Conservation (phyloP, 2,329 filamentous ascomycete genomes). For the Fusarium torreyae region DNA sequence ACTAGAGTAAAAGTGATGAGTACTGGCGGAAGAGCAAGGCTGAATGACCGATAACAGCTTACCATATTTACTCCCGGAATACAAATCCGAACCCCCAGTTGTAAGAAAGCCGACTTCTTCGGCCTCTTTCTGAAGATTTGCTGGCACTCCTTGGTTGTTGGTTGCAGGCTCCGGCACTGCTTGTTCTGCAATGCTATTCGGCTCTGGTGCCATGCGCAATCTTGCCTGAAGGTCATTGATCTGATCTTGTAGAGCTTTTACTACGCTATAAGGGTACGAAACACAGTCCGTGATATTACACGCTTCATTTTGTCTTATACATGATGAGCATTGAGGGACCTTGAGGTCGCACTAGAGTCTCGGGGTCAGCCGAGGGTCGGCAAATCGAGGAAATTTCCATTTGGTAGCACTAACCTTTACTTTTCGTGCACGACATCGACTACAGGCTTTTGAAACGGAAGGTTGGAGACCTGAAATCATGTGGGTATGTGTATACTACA, state of each 20-base stretch:
- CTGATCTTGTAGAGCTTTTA: neutral
- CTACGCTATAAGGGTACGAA: neutral
- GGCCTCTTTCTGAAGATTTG: slow-evolving; percentile 8
- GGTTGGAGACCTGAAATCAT: slow-evolving; percentile 2
- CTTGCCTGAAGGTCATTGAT: slow-evolving; percentile 12
- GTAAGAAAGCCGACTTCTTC: slow-evolving; percentile 14
- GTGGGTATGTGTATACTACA: neutral
- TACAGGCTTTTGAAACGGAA: slow-evolving; percentile 3
- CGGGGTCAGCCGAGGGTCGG: neutral
- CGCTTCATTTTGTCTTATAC: neutral
- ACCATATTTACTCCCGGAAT: slow-evolving; percentile 15
- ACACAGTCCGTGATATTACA: slow-evolving; percentile 11
- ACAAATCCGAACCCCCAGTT: neutral
- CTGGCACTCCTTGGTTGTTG: neutral
- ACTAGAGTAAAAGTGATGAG: neutral
- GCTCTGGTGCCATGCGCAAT: neutral
- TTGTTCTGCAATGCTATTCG: neutral
- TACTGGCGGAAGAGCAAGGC: neutral
- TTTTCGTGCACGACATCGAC: slow-evolving; percentile 9
- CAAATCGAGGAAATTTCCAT: fast-evolving
- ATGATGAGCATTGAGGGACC: slow-evolving; percentile 7
- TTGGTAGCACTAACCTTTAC: neutral
- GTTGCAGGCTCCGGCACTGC: neutral
- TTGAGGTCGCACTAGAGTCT: slow-evolving; percentile 7
- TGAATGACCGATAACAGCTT: neutral